Evolutionary conservation across 2,329 filamentous ascomycete species (phyloP).

Genomic region (Lasiodiplodia theobromae): DNA sequence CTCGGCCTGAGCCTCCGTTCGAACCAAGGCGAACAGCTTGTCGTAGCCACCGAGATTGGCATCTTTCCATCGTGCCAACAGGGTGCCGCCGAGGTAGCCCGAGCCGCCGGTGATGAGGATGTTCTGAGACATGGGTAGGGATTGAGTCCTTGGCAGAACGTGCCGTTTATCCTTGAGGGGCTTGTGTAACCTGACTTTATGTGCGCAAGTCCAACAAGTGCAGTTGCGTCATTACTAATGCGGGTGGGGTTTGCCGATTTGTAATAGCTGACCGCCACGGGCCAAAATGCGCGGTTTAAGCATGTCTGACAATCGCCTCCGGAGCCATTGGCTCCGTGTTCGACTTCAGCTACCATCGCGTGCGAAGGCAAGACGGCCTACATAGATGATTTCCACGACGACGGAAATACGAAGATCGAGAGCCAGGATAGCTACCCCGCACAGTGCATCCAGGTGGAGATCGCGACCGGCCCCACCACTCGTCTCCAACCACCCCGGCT

Average conservation of each 20-base stretch:
- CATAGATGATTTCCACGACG: background rate
- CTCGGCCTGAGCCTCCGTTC: conserved; percentile 55
- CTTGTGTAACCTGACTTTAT: background rate
- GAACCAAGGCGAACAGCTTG: conserved; percentile 57
- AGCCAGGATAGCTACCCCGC: background rate
- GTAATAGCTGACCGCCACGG: background rate
- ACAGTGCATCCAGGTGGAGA: background rate
- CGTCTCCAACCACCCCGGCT: background rate
- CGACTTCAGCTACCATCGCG: background rate
- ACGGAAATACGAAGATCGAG: background rate
- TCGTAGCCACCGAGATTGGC: conserved; percentile 52
- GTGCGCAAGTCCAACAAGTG: background rate
- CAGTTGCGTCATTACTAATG: background rate
- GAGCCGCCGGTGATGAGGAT: conserved; percentile 61
- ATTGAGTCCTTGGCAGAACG: background rate
- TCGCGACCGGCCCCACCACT: background rate
- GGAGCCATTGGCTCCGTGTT: background rate
- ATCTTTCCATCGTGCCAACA: conserved; percentile 51
- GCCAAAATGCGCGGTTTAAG: background rate
- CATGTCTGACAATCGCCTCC: background rate
- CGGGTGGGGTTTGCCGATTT: background rate
- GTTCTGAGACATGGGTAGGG: conserved; percentile 42
- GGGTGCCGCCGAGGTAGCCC: conserved; percentile 61
- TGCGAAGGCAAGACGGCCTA: background rate
- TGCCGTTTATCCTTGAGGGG: background rate